These are phyloP conservation scores for Lasiosphaeriaceae sp. DNA, from an alignment of 495 filamentous ascomycete species.

Conservation along the genomic window DNA sequence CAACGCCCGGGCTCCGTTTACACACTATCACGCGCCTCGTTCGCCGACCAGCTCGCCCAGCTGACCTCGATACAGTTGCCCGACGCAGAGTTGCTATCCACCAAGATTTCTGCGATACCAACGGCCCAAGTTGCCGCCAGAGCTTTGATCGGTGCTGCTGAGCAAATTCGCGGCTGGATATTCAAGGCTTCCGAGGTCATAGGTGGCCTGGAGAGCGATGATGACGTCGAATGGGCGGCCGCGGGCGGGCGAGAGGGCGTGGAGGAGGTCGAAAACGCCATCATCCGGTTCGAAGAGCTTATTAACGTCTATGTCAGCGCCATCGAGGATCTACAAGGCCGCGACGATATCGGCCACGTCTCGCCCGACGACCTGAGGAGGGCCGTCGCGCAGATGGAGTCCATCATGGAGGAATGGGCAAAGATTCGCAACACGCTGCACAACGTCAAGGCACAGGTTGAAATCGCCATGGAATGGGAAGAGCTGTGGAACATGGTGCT, in stretches of 20 bases:
- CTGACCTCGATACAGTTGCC: slow-evolving; percentile 82
- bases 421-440: slow-evolving; percentile 71
- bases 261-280: slow-evolving; percentile 82
- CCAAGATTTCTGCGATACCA: slow-evolving; percentile 75
- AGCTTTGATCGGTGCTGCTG: slow-evolving; percentile 74
- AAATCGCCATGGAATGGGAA: slow-evolving; percentile 98
- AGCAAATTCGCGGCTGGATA: slow-evolving; percentile 91
- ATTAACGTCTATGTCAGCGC: slow-evolving; percentile 86
- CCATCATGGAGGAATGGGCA: slow-evolving; percentile 77
- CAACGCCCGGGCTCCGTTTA: slow-evolving; percentile 76
- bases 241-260: slow-evolving; percentile 86
- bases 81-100: slow-evolving; percentile 72
- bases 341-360: slow-evolving; percentile 71
- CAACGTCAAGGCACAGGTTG: slow-evolving; percentile 81
- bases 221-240: slow-evolving; percentile 97
- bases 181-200: slow-evolving; percentile 84
- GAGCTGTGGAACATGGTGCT: slow-evolving; percentile 92
- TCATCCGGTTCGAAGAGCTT: slow-evolving; percentile 77
- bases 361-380: slow-evolving; percentile 60
- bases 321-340: slow-evolving; percentile 80
- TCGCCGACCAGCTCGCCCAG: slow-evolving; percentile 84
- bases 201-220: slow-evolving; percentile 79
- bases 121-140: slow-evolving; percentile 74
- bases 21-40: slow-evolving; percentile 83
- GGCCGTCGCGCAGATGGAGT: slow-evolving; percentile 83